Evolutionary conservation across 176 grass and related monocot genomes (phyloP).

Genomic region (Phyllostachys edulis): DNA sequence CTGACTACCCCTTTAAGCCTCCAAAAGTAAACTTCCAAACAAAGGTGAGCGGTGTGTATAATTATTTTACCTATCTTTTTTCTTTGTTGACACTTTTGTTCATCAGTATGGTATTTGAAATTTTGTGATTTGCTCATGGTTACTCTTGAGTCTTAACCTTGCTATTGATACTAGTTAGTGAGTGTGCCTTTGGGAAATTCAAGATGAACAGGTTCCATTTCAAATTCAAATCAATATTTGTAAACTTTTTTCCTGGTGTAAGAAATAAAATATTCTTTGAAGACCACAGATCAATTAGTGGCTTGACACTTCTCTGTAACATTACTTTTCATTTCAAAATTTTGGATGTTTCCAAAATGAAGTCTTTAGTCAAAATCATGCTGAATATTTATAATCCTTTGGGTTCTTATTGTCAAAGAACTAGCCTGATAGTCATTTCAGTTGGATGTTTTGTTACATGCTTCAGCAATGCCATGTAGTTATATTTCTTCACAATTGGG

Average conservation of each 20-base stretch:
- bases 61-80: background rate
- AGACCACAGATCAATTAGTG: background rate
- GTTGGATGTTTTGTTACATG: background rate
- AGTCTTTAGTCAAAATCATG: background rate
- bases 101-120: background rate
- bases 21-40: slow-evolving; percentile 92
- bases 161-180: background rate
- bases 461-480: background rate
- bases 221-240: slow-evolving; percentile 4
- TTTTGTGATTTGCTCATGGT: background rate
- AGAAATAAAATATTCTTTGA: background rate
- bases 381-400: background rate
- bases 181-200: background rate
- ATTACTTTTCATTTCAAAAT: background rate
- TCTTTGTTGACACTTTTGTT: background rate
- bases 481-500: background rate
- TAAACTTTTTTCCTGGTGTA: background rate
- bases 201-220: background rate
- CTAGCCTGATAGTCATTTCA: background rate
- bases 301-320: background rate
- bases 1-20: slow-evolving; percentile 92
- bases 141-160: background rate
- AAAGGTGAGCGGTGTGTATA: slow-evolving; percentile 50
- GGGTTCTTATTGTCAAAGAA: background rate
- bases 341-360: background rate